Conservation (phyloP, 192 early-diverging fungal species). For the Oehlia diaphana region DNA sequence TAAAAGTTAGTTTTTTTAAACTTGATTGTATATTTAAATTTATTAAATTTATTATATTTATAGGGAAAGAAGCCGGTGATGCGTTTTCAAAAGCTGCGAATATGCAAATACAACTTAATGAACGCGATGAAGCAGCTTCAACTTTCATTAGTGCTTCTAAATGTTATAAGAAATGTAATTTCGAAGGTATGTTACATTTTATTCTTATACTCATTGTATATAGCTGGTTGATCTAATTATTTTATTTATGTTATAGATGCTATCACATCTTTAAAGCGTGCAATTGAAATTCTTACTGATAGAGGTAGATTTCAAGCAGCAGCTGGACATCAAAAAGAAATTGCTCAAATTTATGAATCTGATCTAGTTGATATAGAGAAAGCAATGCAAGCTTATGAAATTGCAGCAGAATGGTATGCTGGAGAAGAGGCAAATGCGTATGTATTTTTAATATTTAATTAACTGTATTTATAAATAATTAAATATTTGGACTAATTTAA, state of each 20-base stretch:
- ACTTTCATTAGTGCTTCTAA: slow-evolving; percentile 88
- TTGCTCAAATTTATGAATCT: slow-evolving; percentile 89
- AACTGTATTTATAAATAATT: neutral
- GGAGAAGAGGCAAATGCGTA: slow-evolving; percentile 89
- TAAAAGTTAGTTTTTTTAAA: neutral
- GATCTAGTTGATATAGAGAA: slow-evolving; percentile 77
- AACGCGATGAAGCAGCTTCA: slow-evolving; percentile 84
- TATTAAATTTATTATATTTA: neutral
- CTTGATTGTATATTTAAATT: neutral
- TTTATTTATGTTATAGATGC: slow-evolving; percentile 53
- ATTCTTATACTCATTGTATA: neutral
- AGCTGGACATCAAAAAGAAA: slow-evolving; percentile 91
- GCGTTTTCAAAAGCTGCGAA: slow-evolving; percentile 85
- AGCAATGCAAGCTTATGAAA: slow-evolving; percentile 85
- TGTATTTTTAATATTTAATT: slow-evolving; percentile 32
- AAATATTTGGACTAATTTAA: neutral
- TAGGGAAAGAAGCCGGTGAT: slow-evolving; percentile 93
- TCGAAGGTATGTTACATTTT: slow-evolving; percentile 54
- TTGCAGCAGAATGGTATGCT: slow-evolving; percentile 91
- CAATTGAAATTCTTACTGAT: slow-evolving; percentile 81
- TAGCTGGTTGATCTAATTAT: neutral
- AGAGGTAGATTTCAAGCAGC: slow-evolving; percentile 85
- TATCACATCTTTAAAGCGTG: slow-evolving; percentile 69
- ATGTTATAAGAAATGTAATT: slow-evolving; percentile 81
- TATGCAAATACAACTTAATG: slow-evolving; percentile 70